Percentiles rank a stretch among this genome's conserved stretches.
phyloP scores from a whole-genome alignment of 2,329 filamentous ascomycete species.

The Sporothrix brunneoviolacea region DNA sequence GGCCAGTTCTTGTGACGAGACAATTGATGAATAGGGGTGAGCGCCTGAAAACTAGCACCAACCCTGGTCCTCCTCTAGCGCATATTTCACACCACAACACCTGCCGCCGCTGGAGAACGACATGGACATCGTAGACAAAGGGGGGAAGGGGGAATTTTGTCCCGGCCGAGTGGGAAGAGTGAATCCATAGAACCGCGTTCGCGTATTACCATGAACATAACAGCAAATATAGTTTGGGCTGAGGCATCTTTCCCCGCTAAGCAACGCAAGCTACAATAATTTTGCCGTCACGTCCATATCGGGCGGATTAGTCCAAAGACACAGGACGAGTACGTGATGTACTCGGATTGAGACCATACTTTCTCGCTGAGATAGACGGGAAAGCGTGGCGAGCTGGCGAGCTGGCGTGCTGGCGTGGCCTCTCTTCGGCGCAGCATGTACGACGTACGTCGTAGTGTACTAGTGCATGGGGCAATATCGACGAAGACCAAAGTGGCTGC shows the following conservation, averaged over 20 bases:
- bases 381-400: no score
- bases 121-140: no score
- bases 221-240: no score
- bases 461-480: neutral
- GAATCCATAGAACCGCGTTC: neutral
- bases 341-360: no score
- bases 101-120: neutral
- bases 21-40: no score
- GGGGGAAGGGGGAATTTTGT: neutral
- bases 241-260: no score
- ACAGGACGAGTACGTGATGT: no score
- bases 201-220: no score
- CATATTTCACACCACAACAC: neutral
- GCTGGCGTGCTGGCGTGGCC: no score
- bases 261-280: no score
- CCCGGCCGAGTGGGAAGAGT: constrained; percentile 1
- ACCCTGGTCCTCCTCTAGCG: neutral
- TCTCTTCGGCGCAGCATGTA: neutral
- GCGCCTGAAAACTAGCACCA: no score
- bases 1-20: neutral
- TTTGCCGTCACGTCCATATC: neutral
- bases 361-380: no score
- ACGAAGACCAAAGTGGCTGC: neutral
- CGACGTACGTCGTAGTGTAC: neutral
- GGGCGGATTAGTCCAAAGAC: neutral